These are phyloP conservation scores for Penicillium sp. DNA, from an alignment of 2,329 filamentous ascomycete species.

Conservation along the genomic window DNA sequence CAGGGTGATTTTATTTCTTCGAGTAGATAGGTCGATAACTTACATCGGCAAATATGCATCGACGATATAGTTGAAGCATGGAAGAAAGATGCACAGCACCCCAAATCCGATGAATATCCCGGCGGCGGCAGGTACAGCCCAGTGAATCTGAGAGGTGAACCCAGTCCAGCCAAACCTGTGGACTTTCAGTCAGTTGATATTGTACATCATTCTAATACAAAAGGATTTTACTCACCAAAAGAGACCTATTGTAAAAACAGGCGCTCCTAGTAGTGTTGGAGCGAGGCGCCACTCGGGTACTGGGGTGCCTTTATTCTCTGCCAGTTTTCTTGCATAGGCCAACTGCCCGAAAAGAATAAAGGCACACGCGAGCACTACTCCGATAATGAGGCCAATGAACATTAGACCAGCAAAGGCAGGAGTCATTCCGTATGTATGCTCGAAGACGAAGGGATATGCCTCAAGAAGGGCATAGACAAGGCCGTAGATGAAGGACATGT, in stretches of 20 bases:
- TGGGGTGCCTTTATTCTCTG: slow-evolving; percentile 18
- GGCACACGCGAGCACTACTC: slow-evolving; percentile 13
- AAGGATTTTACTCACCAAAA: slow-evolving; percentile 28
- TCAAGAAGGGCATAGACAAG: slow-evolving; percentile 27
- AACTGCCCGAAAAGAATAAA: slow-evolving; percentile 28
- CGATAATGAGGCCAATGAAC: slow-evolving; percentile 31
- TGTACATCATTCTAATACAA: not conserved
- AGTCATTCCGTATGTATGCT: slow-evolving; percentile 27
- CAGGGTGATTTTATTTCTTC: not conserved
- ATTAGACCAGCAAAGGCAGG: slow-evolving; percentile 28
- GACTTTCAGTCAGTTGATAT: not conserved
- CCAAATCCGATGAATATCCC: slow-evolving; percentile 30
- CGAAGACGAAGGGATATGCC: slow-evolving; percentile 32
- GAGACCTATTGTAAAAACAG: slow-evolving; percentile 32
- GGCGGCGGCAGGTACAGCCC: slow-evolving; percentile 23
- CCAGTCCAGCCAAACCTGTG: slow-evolving; percentile 32
- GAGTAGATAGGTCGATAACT: slow-evolving; percentile 7
- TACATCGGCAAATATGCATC: slow-evolving; percentile 38
- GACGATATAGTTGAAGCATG: slow-evolving; percentile 34
- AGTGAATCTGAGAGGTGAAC: slow-evolving; percentile 25
- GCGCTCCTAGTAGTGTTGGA: slow-evolving; percentile 26
- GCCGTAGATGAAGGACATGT: slow-evolving; percentile 35
- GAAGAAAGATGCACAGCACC: slow-evolving; percentile 29
- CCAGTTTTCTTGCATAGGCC: slow-evolving; percentile 24
- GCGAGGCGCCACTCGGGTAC: slow-evolving; percentile 30